Percentiles rank a stretch among this genome's conserved stretches.
phyloP scores from a whole-genome alignment of 2,329 filamentous ascomycete species.

The Pseudogymnoascus sp. region DNA sequence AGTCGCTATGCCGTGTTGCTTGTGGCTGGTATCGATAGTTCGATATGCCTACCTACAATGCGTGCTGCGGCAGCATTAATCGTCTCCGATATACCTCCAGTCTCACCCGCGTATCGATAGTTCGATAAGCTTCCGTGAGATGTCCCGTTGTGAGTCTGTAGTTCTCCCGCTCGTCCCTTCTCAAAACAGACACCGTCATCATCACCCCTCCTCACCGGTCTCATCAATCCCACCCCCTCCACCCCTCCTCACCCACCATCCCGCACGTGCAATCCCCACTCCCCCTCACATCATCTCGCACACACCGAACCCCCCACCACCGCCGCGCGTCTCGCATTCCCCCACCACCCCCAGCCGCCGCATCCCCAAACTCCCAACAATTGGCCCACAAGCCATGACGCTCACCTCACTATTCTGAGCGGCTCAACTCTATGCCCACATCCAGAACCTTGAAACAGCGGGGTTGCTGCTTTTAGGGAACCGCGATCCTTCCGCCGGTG shows the following conservation, averaged over 20 bases:
- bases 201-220: neutral
- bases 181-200: neutral
- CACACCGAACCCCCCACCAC: conserved; percentile 2
- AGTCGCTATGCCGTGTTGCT: neutral
- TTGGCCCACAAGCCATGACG: neutral
- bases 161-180: neutral
- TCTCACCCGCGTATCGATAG: conserved; percentile 1
- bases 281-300: conserved; percentile 4
- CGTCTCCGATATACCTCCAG: neutral
- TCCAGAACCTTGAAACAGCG: neutral
- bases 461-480: neutral
- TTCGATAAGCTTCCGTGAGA: neutral
- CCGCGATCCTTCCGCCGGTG: neutral
- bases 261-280: conserved; percentile 1
- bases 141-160: neutral
- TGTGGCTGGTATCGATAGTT: neutral
- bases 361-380: neutral
- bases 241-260: neutral
- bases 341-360: neutral
- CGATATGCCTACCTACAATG: neutral
- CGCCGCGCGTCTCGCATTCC: neutral
- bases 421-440: neutral
- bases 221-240: neutral
- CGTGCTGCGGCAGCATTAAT: neutral
- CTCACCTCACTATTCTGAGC: neutral